A percentile compares a stretch with the other conserved stretches of the same genome.
phyloP scores from a whole-genome alignment of 1,284 basidiomycete genomes.

The Tylopilus sp. region DNA sequence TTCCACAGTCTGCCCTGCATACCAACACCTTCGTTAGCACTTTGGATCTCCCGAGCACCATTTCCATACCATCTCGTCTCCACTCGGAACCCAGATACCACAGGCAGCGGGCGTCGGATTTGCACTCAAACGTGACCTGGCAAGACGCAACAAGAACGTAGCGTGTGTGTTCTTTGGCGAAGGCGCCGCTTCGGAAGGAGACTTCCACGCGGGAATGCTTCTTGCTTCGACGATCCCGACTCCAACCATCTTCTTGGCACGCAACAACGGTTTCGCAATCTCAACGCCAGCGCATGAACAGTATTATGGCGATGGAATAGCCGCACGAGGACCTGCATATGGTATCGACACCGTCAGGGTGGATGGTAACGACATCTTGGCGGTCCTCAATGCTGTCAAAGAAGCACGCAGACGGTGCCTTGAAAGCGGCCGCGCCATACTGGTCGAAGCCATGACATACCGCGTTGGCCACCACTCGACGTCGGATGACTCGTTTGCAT shows the following conservation, averaged over 20 bases:
- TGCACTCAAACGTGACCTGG: slow-evolving; percentile 78
- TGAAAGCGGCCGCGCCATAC: slow-evolving; percentile 75
- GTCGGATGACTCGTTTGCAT: slow-evolving; percentile 91
- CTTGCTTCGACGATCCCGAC: slow-evolving; percentile 73
- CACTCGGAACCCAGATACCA: slow-evolving; percentile 93
- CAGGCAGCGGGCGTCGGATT: slow-evolving; percentile 94
- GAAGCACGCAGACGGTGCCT: slow-evolving; percentile 79
- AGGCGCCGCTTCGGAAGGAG: slow-evolving; percentile 75
- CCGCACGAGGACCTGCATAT: slow-evolving; percentile 89
- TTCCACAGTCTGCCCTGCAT: slow-evolving; percentile 2
- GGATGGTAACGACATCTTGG: slow-evolving; percentile 91
- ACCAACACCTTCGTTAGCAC: slow-evolving; percentile 49
- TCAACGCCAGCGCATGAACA: slow-evolving; percentile 90
- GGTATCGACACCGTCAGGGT: slow-evolving; percentile 89
- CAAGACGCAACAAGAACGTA: slow-evolving; percentile 68
- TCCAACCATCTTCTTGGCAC: slow-evolving; percentile 71
- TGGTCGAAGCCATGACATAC: slow-evolving; percentile 93
- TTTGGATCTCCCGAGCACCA: slow-evolving; percentile 82
- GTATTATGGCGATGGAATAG: slow-evolving; percentile 91
- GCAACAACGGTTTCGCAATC: slow-evolving; percentile 92
- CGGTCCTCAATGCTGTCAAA: slow-evolving; percentile 77
- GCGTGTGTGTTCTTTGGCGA: slow-evolving; percentile 92
- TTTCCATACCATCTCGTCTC: slow-evolving; percentile 92
- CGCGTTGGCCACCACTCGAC: slow-evolving; percentile 95
- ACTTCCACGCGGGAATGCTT: slow-evolving; percentile 76